These are phyloP conservation scores for Raffaelea deltoideospora DNA, from an alignment of 2,329 filamentous ascomycete species.

Conservation along the genomic window DNA sequence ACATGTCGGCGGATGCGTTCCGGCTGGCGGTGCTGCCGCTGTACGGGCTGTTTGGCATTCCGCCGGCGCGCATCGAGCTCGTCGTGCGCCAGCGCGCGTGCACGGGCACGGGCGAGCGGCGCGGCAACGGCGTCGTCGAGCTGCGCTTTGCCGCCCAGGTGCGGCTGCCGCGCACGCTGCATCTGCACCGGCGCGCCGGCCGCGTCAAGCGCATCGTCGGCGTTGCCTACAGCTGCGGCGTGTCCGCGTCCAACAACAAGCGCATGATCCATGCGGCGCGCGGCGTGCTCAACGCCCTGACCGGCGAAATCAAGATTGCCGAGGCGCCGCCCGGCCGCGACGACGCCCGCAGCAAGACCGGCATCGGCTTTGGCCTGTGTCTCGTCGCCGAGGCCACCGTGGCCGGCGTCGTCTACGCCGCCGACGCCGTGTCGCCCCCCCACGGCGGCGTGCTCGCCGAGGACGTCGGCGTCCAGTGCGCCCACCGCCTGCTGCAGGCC, in stretches of 20 bases:
- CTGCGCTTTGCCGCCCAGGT: constrained; percentile 88
- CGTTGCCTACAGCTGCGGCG: constrained; percentile 85
- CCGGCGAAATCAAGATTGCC: constrained; percentile 82
- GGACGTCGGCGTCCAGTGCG: constrained; percentile 77
- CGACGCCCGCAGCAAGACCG: constrained; percentile 49
- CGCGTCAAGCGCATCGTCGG: constrained; percentile 79
- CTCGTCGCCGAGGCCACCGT: constrained; percentile 86
- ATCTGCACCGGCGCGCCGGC: constrained; percentile 67
- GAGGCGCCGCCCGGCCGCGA: constrained; percentile 32
- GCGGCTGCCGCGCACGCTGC: constrained; percentile 82
- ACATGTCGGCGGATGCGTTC: constrained; percentile 85
- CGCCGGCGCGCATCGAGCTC: constrained; percentile 65
- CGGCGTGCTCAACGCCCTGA: constrained; percentile 72
- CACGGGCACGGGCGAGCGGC: constrained; percentile 55
- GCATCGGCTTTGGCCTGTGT: constrained; percentile 82
- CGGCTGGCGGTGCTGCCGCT: constrained; percentile 83
- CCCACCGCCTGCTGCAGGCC: constrained; percentile 74
- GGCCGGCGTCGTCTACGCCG: constrained; percentile 67
- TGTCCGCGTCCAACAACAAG: constrained; percentile 83
- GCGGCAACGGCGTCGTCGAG: constrained; percentile 86
- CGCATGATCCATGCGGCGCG: constrained; percentile 87
- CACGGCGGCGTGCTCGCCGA: constrained; percentile 74
- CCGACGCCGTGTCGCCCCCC: constrained; percentile 63
- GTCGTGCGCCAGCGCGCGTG: constrained; percentile 69
- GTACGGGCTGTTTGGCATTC: constrained; percentile 80